These are phyloP conservation scores for Mangifera indica DNA, from an alignment of 345 rosid genomes.

Conservation along the genomic window DNA sequence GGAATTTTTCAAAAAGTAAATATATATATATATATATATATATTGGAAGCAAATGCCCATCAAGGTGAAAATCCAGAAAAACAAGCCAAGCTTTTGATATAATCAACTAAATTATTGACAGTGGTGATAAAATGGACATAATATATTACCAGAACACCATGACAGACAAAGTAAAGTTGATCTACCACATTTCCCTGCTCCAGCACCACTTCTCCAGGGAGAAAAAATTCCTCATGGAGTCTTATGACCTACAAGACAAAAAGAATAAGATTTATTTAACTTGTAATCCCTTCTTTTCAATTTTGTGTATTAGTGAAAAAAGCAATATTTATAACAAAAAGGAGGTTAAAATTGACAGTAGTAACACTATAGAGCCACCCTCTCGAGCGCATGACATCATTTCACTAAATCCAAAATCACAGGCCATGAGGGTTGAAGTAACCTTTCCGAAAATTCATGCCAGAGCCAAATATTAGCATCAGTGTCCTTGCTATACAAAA, in stretches of 20 bases:
- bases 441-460: not conserved
- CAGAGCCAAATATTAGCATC: not conserved
- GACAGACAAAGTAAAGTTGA: conserved; percentile 89
- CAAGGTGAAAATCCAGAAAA: conserved; percentile 5
- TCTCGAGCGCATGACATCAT: not conserved
- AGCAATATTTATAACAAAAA: not conserved
- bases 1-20: not conserved
- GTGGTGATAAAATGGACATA: not conserved
- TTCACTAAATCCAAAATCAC: not conserved
- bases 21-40: not conserved
- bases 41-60: not conserved
- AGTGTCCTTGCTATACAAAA: not conserved
- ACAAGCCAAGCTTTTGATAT: not conserved
- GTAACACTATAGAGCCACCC: not conserved
- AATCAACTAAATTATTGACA: not conserved
- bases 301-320: not conserved
- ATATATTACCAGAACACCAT: conserved; percentile 71
- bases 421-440: not conserved
- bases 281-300: not conserved
- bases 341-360: not conserved
- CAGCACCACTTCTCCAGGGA: conserved; percentile 92
- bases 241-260: conserved; percentile 50
- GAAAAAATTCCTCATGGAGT: conserved; percentile 95
- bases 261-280: conserved; percentile 6
- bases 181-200: conserved; percentile 90